phyloP scores from a whole-genome alignment of 257 asterid species.

The Mitragyna speciosa region DNA sequence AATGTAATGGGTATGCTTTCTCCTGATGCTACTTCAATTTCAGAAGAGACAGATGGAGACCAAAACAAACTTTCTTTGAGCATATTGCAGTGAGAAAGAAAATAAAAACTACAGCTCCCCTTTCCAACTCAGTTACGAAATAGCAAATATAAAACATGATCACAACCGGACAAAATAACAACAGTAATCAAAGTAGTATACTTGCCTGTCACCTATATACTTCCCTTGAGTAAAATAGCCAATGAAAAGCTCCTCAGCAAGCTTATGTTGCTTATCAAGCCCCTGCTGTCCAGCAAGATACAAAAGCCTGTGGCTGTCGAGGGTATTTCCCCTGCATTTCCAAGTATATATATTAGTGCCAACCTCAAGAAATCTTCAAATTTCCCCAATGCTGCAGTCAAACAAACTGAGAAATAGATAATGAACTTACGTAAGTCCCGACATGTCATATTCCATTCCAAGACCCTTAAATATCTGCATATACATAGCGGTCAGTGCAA shows the following conservation, averaged over 20 bases:
- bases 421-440: slow-evolving; percentile 64
- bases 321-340: slow-evolving; percentile 57
- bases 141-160: not conserved
- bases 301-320: slow-evolving; percentile 70
- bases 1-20: too few species aligned
- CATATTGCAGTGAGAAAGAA: not conserved
- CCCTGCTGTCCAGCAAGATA: slow-evolving; percentile 64
- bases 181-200: slow-evolving; percentile 9
- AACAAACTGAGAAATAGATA: not conserved
- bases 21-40: not conserved
- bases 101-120: not conserved
- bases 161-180: not conserved
- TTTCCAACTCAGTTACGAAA: not conserved
- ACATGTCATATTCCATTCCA: slow-evolving; percentile 52
- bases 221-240: slow-evolving; percentile 85
- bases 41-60: not conserved
- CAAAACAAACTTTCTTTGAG: not conserved
- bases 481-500: not conserved
- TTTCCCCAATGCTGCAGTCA: not conserved
- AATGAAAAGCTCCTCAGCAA: slow-evolving; percentile 62
- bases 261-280: slow-evolving; percentile 66
- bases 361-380: slow-evolving; percentile 7
- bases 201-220: slow-evolving; percentile 82
- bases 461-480: slow-evolving; percentile 60
- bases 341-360: slow-evolving; percentile 5